A percentile compares a stretch with the other conserved stretches of the same genome.
Conservation (phyloP, 2,329 filamentous ascomycete genomes). For the Calonectria pteridis region DNA sequence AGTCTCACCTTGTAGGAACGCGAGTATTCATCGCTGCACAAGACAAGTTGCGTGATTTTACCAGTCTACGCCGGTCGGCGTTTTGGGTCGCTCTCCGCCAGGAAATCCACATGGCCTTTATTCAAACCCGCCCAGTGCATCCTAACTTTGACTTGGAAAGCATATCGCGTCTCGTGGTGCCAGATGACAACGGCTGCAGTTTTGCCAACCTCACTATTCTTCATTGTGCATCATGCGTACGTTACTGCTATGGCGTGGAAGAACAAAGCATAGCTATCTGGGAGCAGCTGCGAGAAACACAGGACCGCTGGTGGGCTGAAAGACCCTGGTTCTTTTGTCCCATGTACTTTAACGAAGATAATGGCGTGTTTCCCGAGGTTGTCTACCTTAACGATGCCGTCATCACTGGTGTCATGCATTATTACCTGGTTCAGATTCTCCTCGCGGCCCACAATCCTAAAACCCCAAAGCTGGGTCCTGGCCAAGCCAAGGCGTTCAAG, state of each 20-base stretch:
- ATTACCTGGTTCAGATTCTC: slow-evolving; percentile 44
- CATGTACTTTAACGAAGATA: slow-evolving; percentile 37
- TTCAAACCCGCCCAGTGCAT: slow-evolving; percentile 45
- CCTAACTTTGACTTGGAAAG: slow-evolving; percentile 43
- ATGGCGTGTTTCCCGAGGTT: slow-evolving; percentile 37
- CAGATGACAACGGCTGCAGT: slow-evolving; percentile 41
- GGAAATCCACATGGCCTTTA: slow-evolving; percentile 48
- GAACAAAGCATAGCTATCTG: slow-evolving; percentile 41
- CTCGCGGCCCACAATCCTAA: slow-evolving; percentile 46
- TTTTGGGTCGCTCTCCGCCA: slow-evolving; percentile 47
- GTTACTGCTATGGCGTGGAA: slow-evolving; percentile 46
- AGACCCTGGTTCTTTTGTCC: slow-evolving; percentile 46
- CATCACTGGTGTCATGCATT: slow-evolving; percentile 45
- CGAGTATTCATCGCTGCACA: slow-evolving; percentile 46
- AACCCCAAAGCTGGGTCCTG: slow-evolving; percentile 42
- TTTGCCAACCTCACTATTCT: slow-evolving; percentile 45
- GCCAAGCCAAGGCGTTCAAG: slow-evolving; percentile 41
- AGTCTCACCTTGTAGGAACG: slow-evolving; percentile 47
- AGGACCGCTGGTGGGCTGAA: slow-evolving; percentile 46
- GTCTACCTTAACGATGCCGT: slow-evolving; percentile 46
- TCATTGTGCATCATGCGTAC: slow-evolving; percentile 45
- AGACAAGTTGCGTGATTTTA: slow-evolving; percentile 44
- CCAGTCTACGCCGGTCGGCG: slow-evolving; percentile 43
- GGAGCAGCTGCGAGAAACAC: slow-evolving; percentile 37
- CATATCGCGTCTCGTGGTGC: slow-evolving; percentile 36